These are phyloP conservation scores for Paramecium tetraurelia DNA, from an alignment of 73 alveolate species.

Conservation along the genomic window DNA sequence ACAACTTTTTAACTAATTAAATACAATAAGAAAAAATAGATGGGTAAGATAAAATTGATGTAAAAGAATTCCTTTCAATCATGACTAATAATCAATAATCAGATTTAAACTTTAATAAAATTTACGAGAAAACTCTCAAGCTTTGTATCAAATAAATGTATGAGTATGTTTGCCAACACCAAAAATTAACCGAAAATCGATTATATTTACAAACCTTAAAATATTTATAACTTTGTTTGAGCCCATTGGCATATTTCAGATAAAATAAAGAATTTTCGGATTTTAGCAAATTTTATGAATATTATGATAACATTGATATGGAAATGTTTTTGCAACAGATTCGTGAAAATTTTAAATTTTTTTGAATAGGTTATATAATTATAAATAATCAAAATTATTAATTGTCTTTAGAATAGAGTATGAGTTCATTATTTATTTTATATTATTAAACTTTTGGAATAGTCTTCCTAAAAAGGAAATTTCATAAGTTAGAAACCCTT, in stretches of 20 bases:
- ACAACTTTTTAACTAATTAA: not conserved
- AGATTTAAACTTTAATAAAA: not conserved
- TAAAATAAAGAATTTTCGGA: not conserved
- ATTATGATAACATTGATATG: slow-evolving; percentile 24
- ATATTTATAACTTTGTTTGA: not conserved
- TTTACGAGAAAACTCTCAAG: not conserved
- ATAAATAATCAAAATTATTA: not conserved
- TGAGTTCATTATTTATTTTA: too few relatives aligned
- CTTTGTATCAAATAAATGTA: not conserved
- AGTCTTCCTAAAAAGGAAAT: too few relatives aligned
- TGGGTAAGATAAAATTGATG: not conserved
- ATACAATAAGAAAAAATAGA: not conserved
- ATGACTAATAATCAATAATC: not conserved
- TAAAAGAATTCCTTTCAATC: not conserved
- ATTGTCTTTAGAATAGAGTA: too few relatives aligned
- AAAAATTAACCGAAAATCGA: not conserved
- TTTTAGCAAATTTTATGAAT: slow-evolving; percentile 11
- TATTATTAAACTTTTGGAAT: too few relatives aligned
- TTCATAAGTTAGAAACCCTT: too few relatives aligned
- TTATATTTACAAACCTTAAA: not conserved
- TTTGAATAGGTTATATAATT: not conserved
- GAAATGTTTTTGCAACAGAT: not conserved
- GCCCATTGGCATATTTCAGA: not conserved
- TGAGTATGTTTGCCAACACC: not conserved
- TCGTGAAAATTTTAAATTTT: not conserved